These are phyloP conservation scores for Discostella stelligeroides DNA, from an alignment of 108 stramenopile genomes.

Conservation along the genomic window DNA sequence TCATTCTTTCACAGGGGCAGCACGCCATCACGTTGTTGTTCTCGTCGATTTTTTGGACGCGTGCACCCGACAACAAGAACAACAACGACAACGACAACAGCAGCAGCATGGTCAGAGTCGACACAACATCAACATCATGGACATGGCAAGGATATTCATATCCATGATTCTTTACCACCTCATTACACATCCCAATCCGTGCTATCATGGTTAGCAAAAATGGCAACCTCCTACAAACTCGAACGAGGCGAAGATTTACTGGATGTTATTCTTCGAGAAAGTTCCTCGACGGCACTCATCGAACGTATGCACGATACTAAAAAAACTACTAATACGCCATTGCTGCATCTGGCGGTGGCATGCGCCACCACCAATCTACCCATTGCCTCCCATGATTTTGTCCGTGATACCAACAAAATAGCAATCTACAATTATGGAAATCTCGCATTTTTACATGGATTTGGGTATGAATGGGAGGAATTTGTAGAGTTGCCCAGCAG, in stretches of 20 bases:
- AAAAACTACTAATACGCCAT: background rate
- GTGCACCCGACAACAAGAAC: too few species aligned
- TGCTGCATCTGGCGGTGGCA: conserved; percentile 24
- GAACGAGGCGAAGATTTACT: conserved; percentile 47
- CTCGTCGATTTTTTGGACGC: too few species aligned
- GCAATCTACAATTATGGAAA: conserved; percentile 52
- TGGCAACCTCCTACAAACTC: conserved; percentile 41
- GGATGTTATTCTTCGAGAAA: conserved; percentile 31
- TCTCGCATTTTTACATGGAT: conserved; percentile 36
- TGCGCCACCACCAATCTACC: conserved; percentile 30
- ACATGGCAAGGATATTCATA: too few species aligned
- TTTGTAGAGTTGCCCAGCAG: conserved; percentile 41
- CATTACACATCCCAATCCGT: conserved; percentile 35
- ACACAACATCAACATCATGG: background rate
- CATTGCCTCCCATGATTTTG: conserved; percentile 51
- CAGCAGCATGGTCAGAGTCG: background rate
- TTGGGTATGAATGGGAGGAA: conserved; percentile 49
- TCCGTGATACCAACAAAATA: conserved; percentile 32
- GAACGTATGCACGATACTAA: background rate
- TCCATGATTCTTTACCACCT: conserved; percentile 19
- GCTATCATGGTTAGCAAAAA: conserved; percentile 40
- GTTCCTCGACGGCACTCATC: background rate
- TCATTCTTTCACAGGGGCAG: too few species aligned
- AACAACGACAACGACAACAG: background rate
- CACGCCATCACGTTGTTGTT: too few species aligned